Evolutionary conservation across 179 eudicot genomes (phyloP).

Genomic region (Carnegiea gigantea): DNA sequence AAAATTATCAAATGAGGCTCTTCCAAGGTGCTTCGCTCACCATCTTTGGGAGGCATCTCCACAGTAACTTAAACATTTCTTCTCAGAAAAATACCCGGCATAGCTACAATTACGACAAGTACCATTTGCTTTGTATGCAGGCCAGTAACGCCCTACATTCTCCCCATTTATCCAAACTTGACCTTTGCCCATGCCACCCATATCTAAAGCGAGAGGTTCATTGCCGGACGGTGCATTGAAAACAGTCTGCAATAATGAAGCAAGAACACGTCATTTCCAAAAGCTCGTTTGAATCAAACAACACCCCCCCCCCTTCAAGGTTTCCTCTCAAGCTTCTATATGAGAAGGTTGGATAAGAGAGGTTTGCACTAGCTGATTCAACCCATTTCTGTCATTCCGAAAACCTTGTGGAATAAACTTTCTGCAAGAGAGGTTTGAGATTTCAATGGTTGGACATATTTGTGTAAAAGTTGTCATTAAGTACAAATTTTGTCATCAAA

Average conservation of each 20-base stretch:
- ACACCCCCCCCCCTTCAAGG: too few species aligned
- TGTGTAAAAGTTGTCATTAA: neutral
- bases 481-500: neutral
- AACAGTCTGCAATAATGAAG: constrained; percentile 46
- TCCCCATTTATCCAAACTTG: constrained; percentile 91
- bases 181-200: constrained; percentile 91
- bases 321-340: too few species aligned
- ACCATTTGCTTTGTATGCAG: constrained; percentile 77
- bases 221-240: constrained; percentile 73
- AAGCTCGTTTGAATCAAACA: too few species aligned
- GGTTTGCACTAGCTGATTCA: neutral
- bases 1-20: neutral
- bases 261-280: constrained; percentile 3
- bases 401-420: too few species aligned
- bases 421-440: neutral
- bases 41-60: constrained; percentile 96
- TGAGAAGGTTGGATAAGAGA: neutral
- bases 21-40: constrained; percentile 28
- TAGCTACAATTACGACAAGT: constrained; percentile 64
- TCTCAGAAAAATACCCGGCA: constrained; percentile 68
- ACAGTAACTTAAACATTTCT: constrained; percentile 77
- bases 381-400: too few species aligned
- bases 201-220: constrained; percentile 85
- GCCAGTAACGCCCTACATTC: constrained; percentile 88
- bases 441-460: neutral